Evolutionary conservation across 129 eudicot species (phyloP), one percentile per base, ranked within the genome.

Genomic region (Tagetes erecta): DNA sequence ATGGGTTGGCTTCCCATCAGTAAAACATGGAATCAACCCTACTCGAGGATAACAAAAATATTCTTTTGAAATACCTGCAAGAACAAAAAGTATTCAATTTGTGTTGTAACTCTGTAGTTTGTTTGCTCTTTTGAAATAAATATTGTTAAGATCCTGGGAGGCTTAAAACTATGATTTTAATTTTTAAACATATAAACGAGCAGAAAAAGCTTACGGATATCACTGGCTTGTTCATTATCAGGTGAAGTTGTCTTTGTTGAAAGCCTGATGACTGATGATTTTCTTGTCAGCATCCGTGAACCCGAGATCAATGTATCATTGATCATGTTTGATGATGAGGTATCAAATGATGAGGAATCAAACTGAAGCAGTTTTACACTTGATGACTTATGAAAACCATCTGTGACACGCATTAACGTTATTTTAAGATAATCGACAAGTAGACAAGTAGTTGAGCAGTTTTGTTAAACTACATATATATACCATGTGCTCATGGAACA

Each of bases 1-100:
- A 14, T 84, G 66, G 45, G 68, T 84, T 11, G 75, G 82, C 81
- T 87, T 89, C 82, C 76, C 91, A 40, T 81, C 82, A 34, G 84
- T 65, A 47, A 81, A 76, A 65, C 85, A 66, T 12, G 96, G 94
- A 71, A 92, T 82, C 67, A 77, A 72, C 51, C 97, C 96, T 33
- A 89, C 91, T 72, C 88, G 88, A 40, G 96, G 97, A 50, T 73
- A 89, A 55, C 78, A 82, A 14, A 87, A 76, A 62, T 79, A 80
- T 31, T 74, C 82, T 74, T 80, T 83, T 5, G 89, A 85, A 45
- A 83, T 37, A 81, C 86, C 97, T 91, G 75, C 65, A 72, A 10
- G 40, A 65, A 47, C 55, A 62, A 46, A 57, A 33, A 52, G 30
- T 50, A 42, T 47, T 37, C 57, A 44, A 36, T 37, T 59, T 34